These are phyloP conservation scores for Macrophomina tecta DNA, from an alignment of 2,329 filamentous ascomycete genomes.

Conservation along the genomic window DNA sequence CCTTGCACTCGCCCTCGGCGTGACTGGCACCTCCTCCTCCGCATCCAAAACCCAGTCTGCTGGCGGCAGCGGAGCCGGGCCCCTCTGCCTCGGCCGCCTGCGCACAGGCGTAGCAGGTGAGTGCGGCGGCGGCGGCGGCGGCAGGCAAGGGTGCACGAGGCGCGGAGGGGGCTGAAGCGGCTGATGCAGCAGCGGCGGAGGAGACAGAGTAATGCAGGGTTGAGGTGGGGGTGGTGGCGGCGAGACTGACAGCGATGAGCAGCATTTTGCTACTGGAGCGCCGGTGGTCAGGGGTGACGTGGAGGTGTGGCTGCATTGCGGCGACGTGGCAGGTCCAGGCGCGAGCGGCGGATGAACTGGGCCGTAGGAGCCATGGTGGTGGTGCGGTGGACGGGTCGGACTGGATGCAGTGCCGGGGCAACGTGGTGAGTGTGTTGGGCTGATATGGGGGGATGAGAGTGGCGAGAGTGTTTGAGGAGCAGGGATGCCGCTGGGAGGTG, in stretches of 20 bases:
- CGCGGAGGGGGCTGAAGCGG: constrained; percentile 48
- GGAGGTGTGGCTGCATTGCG: background rate
- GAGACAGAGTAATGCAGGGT: constrained; percentile 2
- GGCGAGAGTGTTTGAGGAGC: background rate
- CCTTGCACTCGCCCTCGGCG: background rate
- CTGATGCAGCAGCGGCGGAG: constrained; percentile 44
- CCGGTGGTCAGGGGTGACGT: background rate
- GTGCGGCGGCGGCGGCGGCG: constrained; percentile 46
- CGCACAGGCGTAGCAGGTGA: background rate
- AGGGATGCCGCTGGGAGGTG: background rate
- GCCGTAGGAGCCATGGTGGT: background rate
- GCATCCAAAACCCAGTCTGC: background rate
- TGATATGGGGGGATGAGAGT: background rate
- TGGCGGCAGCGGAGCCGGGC: background rate
- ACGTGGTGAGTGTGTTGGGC: background rate
- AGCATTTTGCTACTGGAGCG: background rate
- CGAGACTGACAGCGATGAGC: background rate
- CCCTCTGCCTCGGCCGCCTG: constrained; percentile 8
- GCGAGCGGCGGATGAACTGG: background rate
- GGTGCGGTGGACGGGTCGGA: background rate
- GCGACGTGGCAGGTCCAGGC: background rate
- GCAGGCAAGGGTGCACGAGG: constrained; percentile 57
- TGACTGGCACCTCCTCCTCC: background rate
- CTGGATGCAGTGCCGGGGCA: background rate
- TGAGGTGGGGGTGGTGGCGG: background rate